These are phyloP conservation scores for Leptodermis oblonga DNA, from an alignment of 257 asterid genomes.

Conservation along the genomic window DNA sequence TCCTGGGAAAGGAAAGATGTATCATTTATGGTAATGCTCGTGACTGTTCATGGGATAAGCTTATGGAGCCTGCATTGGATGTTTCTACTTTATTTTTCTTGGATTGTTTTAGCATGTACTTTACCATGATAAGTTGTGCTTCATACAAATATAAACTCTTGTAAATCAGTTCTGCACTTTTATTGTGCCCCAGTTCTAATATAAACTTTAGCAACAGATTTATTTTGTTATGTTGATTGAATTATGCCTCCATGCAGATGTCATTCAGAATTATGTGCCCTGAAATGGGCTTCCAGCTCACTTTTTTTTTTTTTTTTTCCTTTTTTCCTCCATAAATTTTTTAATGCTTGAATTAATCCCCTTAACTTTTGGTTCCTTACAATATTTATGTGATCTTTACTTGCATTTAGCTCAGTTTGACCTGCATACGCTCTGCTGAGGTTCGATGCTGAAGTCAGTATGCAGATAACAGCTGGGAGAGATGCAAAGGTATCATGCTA, in stretches of 20 bases:
- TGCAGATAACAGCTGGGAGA: conserved; percentile 90
- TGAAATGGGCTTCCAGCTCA: neutral
- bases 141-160: neutral
- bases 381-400: neutral
- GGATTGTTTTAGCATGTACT: neutral
- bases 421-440: conserved; percentile 36
- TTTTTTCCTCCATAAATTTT: neutral
- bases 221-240: neutral
- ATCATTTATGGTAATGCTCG: neutral
- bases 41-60: too few relatives aligned
- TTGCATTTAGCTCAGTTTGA: conserved; percentile 28
- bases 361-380: neutral
- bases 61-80: neutral
- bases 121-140: neutral
- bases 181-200: neutral
- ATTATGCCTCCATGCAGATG: conserved; percentile 2
- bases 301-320: too few relatives aligned
- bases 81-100: neutral
- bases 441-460: conserved; percentile 95
- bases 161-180: neutral
- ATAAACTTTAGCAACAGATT: neutral
- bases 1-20: neutral
- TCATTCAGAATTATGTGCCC: neutral
- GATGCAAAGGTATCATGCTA: conserved; percentile 97
- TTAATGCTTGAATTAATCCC: neutral